Evolutionary conservation across 2,329 filamentous ascomycete species (phyloP).

Genomic region (Colletotrichum musicola): DNA sequence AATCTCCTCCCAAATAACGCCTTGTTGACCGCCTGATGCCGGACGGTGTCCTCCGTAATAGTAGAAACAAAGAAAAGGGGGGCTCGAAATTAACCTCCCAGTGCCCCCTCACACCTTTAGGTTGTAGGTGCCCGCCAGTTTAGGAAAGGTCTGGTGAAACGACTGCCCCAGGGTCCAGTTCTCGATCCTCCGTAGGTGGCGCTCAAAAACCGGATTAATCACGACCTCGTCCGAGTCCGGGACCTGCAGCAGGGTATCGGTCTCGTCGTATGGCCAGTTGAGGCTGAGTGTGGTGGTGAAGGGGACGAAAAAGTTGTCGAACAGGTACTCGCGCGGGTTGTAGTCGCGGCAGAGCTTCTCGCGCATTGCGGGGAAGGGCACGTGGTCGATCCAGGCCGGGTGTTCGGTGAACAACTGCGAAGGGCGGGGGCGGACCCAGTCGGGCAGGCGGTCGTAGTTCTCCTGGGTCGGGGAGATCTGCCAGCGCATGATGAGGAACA

Average conservation of each 20-base stretch:
- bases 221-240: slow-evolving; percentile 73
- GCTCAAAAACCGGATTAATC: slow-evolving; percentile 89
- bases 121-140: slow-evolving; percentile 60
- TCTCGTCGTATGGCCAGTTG: slow-evolving; percentile 87
- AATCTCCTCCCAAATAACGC: background rate
- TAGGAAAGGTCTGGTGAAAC: slow-evolving; percentile 76
- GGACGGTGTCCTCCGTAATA: background rate
- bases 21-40: background rate
- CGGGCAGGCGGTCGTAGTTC: slow-evolving; percentile 82
- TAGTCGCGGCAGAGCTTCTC: slow-evolving; percentile 71
- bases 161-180: slow-evolving; percentile 85
- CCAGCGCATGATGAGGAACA: slow-evolving; percentile 91
- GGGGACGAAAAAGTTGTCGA: slow-evolving; percentile 86
- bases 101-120: slow-evolving; percentile 43
- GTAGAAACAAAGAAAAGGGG: background rate
- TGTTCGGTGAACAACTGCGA: slow-evolving; percentile 77
- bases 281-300: slow-evolving; percentile 81
- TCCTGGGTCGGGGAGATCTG: slow-evolving; percentile 82
- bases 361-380: slow-evolving; percentile 84
- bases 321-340: slow-evolving; percentile 66
- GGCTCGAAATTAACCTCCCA: too few relatives aligned
- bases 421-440: slow-evolving; percentile 76
- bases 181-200: slow-evolving; percentile 78
- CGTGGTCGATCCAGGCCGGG: slow-evolving; percentile 84
- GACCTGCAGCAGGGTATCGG: slow-evolving; percentile 74